Percentiles rank a stretch among this genome's conserved stretches.
Conservation (phyloP, 2,329 filamentous ascomycete genomes). For the Aspergillus fijiensis region DNA sequence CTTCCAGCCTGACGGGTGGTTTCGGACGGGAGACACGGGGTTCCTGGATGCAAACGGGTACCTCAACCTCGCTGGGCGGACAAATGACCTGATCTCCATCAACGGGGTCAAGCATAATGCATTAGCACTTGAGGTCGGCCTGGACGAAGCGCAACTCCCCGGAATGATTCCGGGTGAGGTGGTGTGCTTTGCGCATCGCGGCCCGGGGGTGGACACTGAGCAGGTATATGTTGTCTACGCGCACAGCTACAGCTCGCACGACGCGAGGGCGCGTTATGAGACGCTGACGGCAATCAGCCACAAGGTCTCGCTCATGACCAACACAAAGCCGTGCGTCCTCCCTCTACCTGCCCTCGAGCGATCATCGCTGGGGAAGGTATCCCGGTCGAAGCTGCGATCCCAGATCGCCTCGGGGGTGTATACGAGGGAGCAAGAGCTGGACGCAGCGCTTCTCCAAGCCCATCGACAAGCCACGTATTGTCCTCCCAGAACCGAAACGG, state of each 20-base stretch:
- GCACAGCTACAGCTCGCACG: slow-evolving; percentile 20
- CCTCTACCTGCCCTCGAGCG: slow-evolving; percentile 12
- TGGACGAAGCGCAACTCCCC: slow-evolving; percentile 18
- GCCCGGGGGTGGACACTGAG: slow-evolving; percentile 33
- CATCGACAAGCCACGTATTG: background rate
- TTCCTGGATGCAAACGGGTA: slow-evolving; percentile 14
- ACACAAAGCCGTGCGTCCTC: slow-evolving; percentile 5
- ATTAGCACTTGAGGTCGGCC: slow-evolving; percentile 32
- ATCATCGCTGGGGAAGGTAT: slow-evolving; percentile 16
- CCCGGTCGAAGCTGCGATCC: slow-evolving; percentile 16
- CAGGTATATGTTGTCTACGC: slow-evolving; percentile 41
- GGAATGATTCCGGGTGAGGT: slow-evolving; percentile 30
- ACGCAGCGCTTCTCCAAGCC: background rate
- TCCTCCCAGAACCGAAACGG: background rate
- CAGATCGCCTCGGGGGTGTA: slow-evolving; percentile 44
- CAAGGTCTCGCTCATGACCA: slow-evolving; percentile 4
- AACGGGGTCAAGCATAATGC: slow-evolving; percentile 50
- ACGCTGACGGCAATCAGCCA: slow-evolving; percentile 7
- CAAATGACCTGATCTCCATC: slow-evolving; percentile 48
- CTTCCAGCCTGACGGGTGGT: slow-evolving; percentile 34
- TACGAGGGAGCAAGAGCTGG: slow-evolving; percentile 34
- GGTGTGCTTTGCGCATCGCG: slow-evolving; percentile 42
- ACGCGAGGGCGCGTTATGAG: background rate
- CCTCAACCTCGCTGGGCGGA: slow-evolving; percentile 14
- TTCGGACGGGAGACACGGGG: slow-evolving; percentile 26